Conservation (phyloP, 1,284 basidiomycete species). For the Caloboletus firmus region DNA sequence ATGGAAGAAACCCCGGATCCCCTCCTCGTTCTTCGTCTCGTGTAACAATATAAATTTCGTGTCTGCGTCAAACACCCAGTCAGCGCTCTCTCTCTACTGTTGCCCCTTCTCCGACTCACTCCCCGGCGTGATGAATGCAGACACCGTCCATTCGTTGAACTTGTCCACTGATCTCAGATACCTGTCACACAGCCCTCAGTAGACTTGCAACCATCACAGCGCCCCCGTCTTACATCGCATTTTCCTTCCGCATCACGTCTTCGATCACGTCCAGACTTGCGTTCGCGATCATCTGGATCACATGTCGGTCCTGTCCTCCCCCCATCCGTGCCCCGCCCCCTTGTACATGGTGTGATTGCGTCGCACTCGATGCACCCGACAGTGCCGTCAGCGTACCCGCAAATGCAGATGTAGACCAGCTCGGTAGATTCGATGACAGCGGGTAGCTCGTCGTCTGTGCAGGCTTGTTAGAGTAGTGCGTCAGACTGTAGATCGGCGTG, state of each 20-base stretch:
- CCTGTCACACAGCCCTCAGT: slow-evolving; percentile 48
- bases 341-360: slow-evolving; percentile 56
- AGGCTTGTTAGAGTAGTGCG: slow-evolving; percentile 76
- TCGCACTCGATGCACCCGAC: slow-evolving; percentile 75
- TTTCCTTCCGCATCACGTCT: slow-evolving; percentile 84
- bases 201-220: slow-evolving; percentile 7
- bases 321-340: slow-evolving; percentile 67
- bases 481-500: slow-evolving; percentile 77
- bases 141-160: slow-evolving; percentile 97
- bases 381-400: slow-evolving; percentile 83
- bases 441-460: slow-evolving; percentile 58
- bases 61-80: slow-evolving; percentile 49
- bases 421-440: slow-evolving; percentile 75
- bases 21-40: slow-evolving; percentile 94
- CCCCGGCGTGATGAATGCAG: slow-evolving; percentile 89
- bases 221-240: slow-evolving; percentile 67
- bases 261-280: slow-evolving; percentile 89
- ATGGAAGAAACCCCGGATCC: slow-evolving; percentile 85
- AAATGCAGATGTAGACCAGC: slow-evolving; percentile 84
- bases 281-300: slow-evolving; percentile 96
- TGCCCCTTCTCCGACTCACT: slow-evolving; percentile 56
- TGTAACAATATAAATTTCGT: slow-evolving; percentile 91
- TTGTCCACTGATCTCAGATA: slow-evolving; percentile 91
- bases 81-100: slow-evolving; percentile 4
- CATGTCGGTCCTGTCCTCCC: slow-evolving; percentile 80